phyloP scores from a whole-genome alignment of 208 protist species.

The Leishmania guyanensis region DNA sequence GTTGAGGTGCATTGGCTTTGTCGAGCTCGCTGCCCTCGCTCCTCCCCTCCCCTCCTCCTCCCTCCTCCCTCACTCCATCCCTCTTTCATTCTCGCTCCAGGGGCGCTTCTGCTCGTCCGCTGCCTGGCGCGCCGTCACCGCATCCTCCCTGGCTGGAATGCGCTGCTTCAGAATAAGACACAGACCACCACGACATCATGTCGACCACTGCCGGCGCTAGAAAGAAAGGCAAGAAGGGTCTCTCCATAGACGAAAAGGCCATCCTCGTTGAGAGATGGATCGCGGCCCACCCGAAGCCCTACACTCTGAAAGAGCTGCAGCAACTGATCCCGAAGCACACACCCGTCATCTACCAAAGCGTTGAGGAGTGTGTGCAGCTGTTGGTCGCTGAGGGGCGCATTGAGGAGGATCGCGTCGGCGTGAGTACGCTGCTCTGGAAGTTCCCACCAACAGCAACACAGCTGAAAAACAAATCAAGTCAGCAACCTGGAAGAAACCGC shows the following conservation, averaged over 20 bases:
- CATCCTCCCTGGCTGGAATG: neutral
- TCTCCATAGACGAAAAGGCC: slow-evolving; percentile 89
- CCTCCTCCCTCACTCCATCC: neutral
- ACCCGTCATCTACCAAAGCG: slow-evolving; percentile 80
- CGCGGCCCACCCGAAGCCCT: slow-evolving; percentile 55
- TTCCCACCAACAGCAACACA: slow-evolving; percentile 44
- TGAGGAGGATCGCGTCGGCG: slow-evolving; percentile 70
- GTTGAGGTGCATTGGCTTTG: no score
- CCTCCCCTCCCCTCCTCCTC: neutral
- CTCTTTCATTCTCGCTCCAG: neutral
- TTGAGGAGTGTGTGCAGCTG: slow-evolving; percentile 81
- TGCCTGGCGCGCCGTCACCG: neutral
- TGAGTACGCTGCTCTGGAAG: slow-evolving; percentile 80
- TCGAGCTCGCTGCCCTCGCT: neutral
- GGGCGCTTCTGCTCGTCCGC: neutral
- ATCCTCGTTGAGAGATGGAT: slow-evolving; percentile 68
- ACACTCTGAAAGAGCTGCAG: slow-evolving; percentile 83
- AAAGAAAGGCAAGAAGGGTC: slow-evolving; percentile 56
- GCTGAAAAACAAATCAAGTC: neutral
- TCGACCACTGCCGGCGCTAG: slow-evolving; percentile 21
- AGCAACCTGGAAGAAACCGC: neutral
- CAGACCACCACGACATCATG: neutral
- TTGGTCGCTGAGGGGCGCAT: slow-evolving; percentile 75
- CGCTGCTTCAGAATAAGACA: neutral
- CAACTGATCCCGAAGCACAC: slow-evolving; percentile 64